These are phyloP conservation scores for Rosa multiflora DNA, from an alignment of 306 rosid genomes.

Conservation along the genomic window DNA sequence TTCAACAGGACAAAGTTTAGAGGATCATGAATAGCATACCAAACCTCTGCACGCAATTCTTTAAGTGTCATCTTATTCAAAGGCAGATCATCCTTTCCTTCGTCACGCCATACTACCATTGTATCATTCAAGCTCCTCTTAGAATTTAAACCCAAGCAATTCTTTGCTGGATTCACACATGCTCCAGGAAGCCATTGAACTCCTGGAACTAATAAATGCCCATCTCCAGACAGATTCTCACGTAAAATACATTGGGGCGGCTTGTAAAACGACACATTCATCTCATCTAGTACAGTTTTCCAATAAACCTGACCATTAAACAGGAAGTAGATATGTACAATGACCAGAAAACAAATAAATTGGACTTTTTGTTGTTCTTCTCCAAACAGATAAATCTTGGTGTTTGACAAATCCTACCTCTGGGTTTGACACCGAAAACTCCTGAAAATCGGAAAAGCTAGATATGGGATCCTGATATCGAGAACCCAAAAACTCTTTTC, in stretches of 20 bases:
- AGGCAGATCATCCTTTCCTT: slow-evolving; percentile 66
- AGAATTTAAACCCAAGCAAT: slow-evolving; percentile 57
- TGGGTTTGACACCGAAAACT: slow-evolving; percentile 77
- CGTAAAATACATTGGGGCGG: slow-evolving; percentile 72
- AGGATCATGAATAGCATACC: slow-evolving; percentile 49
- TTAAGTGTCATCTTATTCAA: slow-evolving; percentile 56
- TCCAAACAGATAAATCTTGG: neutral
- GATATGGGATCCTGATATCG: slow-evolving; percentile 77
- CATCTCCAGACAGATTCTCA: slow-evolving; percentile 39
- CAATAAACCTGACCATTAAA: slow-evolving; percentile 65
- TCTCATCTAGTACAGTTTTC: slow-evolving; percentile 69
- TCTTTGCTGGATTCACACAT: slow-evolving; percentile 67
- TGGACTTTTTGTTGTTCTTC: neutral
- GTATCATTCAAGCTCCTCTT: slow-evolving; percentile 67
- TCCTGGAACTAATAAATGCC: slow-evolving; percentile 45
- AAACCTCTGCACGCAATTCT: slow-evolving; percentile 72
- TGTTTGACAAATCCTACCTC: slow-evolving; percentile 46
- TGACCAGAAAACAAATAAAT: neutral
- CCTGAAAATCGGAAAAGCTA: slow-evolving; percentile 72
- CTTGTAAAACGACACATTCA: slow-evolving; percentile 55
- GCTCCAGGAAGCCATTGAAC: slow-evolving; percentile 96
- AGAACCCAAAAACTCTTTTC: slow-evolving; percentile 71
- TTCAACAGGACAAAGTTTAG: slow-evolving; percentile 9
- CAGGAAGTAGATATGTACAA: slow-evolving; percentile 16
- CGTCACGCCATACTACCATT: slow-evolving; percentile 76